These are phyloP conservation scores for Guadua angustifolia DNA, from an alignment of 176 grass and related monocot species.

Conservation along the genomic window DNA sequence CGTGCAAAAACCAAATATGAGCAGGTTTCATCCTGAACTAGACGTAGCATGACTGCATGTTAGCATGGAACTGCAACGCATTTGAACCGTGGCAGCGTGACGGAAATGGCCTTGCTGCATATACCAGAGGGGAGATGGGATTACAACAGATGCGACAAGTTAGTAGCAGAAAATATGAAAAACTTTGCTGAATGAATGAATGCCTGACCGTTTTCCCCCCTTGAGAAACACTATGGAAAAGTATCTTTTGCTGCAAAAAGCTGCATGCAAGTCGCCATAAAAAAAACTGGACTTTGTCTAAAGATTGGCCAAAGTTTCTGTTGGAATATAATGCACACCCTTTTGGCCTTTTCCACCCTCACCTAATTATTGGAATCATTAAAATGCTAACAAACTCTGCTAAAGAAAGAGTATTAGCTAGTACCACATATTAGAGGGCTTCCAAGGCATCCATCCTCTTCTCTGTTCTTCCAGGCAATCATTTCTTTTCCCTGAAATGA, in stretches of 20 bases:
- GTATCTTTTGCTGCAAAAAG: not conserved
- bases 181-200: not conserved
- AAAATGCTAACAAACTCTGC: not conserved
- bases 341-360: not conserved
- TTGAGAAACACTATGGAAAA: not conserved
- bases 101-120: too few species aligned
- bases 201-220: too few species aligned
- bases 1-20: not conserved
- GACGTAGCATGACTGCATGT: not conserved
- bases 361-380: not conserved
- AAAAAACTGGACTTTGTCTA: not conserved
- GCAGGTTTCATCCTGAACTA: not conserved
- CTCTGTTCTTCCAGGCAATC: not conserved
- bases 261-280: not conserved
- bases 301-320: not conserved
- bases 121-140: not conserved
- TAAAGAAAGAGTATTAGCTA: not conserved
- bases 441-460: not conserved
- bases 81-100: too few species aligned
- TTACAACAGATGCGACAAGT: not conserved
- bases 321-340: not conserved
- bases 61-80: too few species aligned
- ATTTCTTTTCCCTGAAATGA: not conserved
- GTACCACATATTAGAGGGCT: not conserved
- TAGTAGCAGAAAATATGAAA: not conserved